phyloP scores from a whole-genome alignment of 371 early-diverging fungal species.

The Zancudomyces culisetae region DNA sequence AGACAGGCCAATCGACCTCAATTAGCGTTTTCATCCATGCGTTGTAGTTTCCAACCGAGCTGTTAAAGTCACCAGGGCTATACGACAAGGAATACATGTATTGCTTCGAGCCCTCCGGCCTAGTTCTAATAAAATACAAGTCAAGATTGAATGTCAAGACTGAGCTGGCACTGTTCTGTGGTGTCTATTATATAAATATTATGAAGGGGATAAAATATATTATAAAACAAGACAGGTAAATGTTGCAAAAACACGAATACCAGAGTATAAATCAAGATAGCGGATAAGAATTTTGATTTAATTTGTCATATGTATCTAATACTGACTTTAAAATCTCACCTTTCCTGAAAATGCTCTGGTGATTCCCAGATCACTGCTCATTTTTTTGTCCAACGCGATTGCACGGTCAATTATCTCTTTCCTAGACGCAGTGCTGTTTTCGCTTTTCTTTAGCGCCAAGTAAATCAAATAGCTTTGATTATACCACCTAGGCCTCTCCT shows the following conservation, averaged over 20 bases:
- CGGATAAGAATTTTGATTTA: no score
- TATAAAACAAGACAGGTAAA: no score
- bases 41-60: constrained; percentile 45
- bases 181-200: constrained; percentile 40
- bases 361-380: constrained; percentile 44
- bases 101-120: constrained; percentile 41
- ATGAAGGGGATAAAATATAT: not conserved
- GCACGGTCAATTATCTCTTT: constrained; percentile 51
- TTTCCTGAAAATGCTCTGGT: constrained; percentile 65
- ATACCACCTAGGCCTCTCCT: constrained; percentile 53
- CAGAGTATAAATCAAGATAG: not conserved
- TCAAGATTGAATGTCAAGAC: constrained; percentile 62
- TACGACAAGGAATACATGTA: constrained; percentile 56
- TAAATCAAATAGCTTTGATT: constrained; percentile 66
- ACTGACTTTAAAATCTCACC: no score
- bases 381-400: constrained; percentile 44
- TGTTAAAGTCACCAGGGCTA: constrained; percentile 50
- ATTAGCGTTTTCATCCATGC: constrained; percentile 50
- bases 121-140: constrained; percentile 50
- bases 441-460: constrained; percentile 47
- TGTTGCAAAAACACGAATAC: not conserved
- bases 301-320: no score
- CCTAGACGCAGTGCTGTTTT: constrained; percentile 39
- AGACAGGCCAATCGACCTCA: constrained; percentile 57
- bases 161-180: constrained; percentile 62